phyloP scores from a whole-genome alignment of 305 asterid species.

The Solanum hybrid region DNA sequence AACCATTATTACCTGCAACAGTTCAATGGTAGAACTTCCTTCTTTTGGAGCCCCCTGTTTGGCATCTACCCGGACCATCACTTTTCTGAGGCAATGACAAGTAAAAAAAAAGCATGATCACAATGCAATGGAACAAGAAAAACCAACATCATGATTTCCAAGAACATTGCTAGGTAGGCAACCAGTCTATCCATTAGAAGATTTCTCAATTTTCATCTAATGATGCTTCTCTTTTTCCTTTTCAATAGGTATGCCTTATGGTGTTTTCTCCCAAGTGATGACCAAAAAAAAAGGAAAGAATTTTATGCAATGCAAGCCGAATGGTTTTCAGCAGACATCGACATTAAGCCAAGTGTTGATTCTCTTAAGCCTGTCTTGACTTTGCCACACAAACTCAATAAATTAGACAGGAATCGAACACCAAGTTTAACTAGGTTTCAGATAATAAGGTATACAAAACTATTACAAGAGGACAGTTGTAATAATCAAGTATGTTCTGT shows the following conservation, averaged over 20 bases:
- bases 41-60: conserved; percentile 97
- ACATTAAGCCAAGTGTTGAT: not conserved
- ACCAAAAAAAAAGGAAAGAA: not conserved
- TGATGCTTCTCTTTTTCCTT: not conserved
- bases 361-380: not conserved
- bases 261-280: not conserved
- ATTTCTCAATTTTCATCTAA: not conserved
- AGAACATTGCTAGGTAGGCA: not conserved
- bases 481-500: not conserved
- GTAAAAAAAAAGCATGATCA: not conserved
- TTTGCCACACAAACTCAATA: not conserved
- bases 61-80: conserved; percentile 98
- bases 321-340: not conserved
- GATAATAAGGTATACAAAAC: not conserved
- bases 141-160: not conserved
- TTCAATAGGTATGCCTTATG: not conserved
- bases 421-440: not conserved
- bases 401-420: not conserved
- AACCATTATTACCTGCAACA: conserved; percentile 60
- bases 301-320: not conserved
- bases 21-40: conserved; percentile 83
- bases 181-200: not conserved
- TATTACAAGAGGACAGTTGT: not conserved
- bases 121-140: not conserved
- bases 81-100: conserved; percentile 46